Conservation (phyloP, 2,329 filamentous ascomycete species). For the Eutypella sp. region DNA sequence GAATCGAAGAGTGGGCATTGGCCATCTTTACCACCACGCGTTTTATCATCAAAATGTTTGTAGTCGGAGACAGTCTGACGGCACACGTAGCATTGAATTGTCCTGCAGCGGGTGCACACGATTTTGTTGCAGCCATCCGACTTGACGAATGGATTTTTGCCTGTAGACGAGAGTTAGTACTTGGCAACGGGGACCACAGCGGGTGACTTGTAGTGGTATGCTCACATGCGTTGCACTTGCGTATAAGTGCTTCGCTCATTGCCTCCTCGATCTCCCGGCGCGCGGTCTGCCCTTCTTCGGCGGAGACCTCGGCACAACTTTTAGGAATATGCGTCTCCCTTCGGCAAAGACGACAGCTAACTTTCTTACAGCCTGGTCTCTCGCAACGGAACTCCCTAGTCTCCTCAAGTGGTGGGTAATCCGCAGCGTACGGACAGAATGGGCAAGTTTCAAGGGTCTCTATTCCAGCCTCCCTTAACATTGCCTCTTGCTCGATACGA, state of each 20-base stretch:
- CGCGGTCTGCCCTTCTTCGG: slow-evolving; percentile 53
- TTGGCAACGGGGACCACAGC: no score
- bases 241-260: slow-evolving; percentile 74
- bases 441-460: slow-evolving; percentile 72
- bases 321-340: slow-evolving; percentile 65
- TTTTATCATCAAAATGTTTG: slow-evolving; percentile 60
- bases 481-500: slow-evolving; percentile 64
- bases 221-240: slow-evolving; percentile 64
- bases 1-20: slow-evolving; percentile 67
- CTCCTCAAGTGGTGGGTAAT: slow-evolving; percentile 61
- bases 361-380: slow-evolving; percentile 57
- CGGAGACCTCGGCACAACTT: slow-evolving; percentile 62
- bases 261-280: slow-evolving; percentile 75
- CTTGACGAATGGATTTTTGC: slow-evolving; percentile 74
- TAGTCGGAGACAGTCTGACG: slow-evolving; percentile 59
- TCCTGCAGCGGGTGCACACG: slow-evolving; percentile 57
- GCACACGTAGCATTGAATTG: slow-evolving; percentile 67
- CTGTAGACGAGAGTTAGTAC: slow-evolving; percentile 22
- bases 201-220: slow-evolving; percentile 1
- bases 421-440: slow-evolving; percentile 76
- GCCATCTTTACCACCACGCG: slow-evolving; percentile 40
- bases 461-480: slow-evolving; percentile 63
- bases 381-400: slow-evolving; percentile 72
- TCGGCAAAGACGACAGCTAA: slow-evolving; percentile 65
- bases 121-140: slow-evolving; percentile 80